These are phyloP conservation scores for Catunica adiposa DNA, from an alignment of 2,329 filamentous ascomycete genomes.

Conservation along the genomic window DNA sequence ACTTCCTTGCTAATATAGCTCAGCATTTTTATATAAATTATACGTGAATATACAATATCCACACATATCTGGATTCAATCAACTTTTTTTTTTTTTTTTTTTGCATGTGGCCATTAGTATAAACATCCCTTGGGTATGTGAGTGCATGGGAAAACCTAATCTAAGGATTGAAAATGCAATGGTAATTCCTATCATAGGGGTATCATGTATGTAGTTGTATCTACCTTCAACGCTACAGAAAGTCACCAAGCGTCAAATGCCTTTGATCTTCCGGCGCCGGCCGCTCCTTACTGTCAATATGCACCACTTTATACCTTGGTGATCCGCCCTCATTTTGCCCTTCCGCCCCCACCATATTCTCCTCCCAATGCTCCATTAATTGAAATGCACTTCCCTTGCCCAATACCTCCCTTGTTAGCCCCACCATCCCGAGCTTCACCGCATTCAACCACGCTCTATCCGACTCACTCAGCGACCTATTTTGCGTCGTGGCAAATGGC, in stretches of 20 bases:
- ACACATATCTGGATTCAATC: no score
- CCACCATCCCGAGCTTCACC: constrained; percentile 6
- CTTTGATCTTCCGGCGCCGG: neutral
- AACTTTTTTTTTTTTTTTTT: no score
- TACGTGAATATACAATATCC: no score
- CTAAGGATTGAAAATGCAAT: no score
- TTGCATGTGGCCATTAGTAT: no score
- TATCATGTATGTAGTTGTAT: no score
- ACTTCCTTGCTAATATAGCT: no score
- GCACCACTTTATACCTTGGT: neutral
- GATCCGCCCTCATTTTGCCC: neutral
- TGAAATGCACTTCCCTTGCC: constrained; percentile 7
- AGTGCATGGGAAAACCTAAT: no score
- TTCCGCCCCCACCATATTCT: neutral
- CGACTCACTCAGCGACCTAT: neutral
- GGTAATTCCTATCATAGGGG: no score
- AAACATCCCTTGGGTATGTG: no score
- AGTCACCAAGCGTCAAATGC: neutral
- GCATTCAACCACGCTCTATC: constrained; percentile 4
- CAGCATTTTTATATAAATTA: no score
- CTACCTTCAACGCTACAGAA: neutral
- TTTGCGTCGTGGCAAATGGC: neutral
- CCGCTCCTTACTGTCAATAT: neutral
- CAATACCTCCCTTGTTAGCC: constrained; percentile 5
- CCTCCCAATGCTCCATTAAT: constrained; percentile 11